Base-by-base conservation (phyloP, 2,329 filamentous ascomycete genomes). In the Paraconiothyrium sp. region DNA sequence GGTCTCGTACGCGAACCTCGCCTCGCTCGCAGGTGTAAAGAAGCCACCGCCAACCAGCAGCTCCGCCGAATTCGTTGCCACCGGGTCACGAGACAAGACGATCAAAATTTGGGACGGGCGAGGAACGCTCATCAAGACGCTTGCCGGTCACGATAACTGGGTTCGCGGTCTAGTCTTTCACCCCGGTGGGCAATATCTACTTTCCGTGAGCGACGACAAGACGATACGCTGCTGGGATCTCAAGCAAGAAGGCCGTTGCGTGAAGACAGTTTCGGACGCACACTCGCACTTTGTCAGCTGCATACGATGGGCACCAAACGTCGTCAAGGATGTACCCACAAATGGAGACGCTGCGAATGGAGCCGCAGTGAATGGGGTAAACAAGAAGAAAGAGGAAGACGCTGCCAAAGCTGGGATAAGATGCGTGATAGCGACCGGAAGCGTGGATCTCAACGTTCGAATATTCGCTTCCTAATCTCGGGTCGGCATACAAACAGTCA, bases 91-190 rank as follows among this genome's bases (percentile, higher is more conserved):
- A 76, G 94, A 97, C 79, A 97, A 97, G 82, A 91, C 90, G 0
- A 97, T 98, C 74, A 90, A 90, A 71, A 81, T 98, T 7, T 97
- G 94, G 93, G 92, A 97, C 76, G 86, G 90, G 11, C 87, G 93
- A 57, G 94, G 94, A 35, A 93, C 90, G 11, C 88, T 92, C 66
- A 89, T 97, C 75, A 94, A 93, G 77, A 95, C 91, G 0, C 83
- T 98, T 1, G 82, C 89, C 0, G 94, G 94, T 1, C 94, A 97
- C 76, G 94, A 97, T 77, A 97, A 97, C 76, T 98, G 94, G 94
- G 88, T 98, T 9, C 89, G 93, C 35, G 91, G 87, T 0, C 80
- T 97, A 6, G 89, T 93, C 10, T 98, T 97, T 77, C 94, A 97
- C 72, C 94, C 94, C 0, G 92, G 92, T 9, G 94, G 94, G 47